Conservation (phyloP, 2,329 filamentous ascomycete genomes). For the Colletotrichum falcatum region DNA sequence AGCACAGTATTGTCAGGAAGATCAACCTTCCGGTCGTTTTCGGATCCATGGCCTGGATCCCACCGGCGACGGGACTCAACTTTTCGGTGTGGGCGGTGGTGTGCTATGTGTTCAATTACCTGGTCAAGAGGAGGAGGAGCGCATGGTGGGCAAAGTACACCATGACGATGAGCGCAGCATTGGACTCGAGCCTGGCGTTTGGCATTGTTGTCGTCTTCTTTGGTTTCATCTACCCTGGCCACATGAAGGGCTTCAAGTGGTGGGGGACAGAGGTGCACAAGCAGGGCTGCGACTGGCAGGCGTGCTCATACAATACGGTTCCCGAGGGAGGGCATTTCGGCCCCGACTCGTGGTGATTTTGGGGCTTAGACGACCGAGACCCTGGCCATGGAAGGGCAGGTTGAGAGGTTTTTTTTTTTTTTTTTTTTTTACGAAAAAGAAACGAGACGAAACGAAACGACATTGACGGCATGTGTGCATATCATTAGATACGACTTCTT, state of each 20-base stretch:
- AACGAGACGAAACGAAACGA: slow-evolving; percentile 15
- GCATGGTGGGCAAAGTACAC: slow-evolving; percentile 94
- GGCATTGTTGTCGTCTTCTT: slow-evolving; percentile 89
- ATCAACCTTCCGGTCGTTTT: slow-evolving; percentile 88
- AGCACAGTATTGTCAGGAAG: slow-evolving; percentile 75
- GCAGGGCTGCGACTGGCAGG: slow-evolving; percentile 86
- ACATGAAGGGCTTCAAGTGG: slow-evolving; percentile 80
- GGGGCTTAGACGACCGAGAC: no score
- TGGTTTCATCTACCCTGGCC: slow-evolving; percentile 84
- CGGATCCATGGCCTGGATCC: slow-evolving; percentile 86
- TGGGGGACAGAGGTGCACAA: slow-evolving; percentile 92
- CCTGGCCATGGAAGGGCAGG: no score
- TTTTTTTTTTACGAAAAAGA: no score
- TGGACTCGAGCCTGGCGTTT: slow-evolving; percentile 86
- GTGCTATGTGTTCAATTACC: slow-evolving; percentile 86
- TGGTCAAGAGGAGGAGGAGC: slow-evolving; percentile 74
- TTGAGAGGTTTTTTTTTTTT: not conserved
- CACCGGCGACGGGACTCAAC: slow-evolving; percentile 87
- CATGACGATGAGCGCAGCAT: slow-evolving; percentile 86
- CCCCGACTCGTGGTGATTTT: slow-evolving; percentile 67
- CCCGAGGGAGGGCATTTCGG: slow-evolving; percentile 75
- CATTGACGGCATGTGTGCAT: not conserved
- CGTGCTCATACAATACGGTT: slow-evolving; percentile 77
- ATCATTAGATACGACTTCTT: not conserved
- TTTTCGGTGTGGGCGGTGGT: slow-evolving; percentile 90